Conservation (phyloP, 805 yeast genomes). For the Pichia kluyveri region DNA sequence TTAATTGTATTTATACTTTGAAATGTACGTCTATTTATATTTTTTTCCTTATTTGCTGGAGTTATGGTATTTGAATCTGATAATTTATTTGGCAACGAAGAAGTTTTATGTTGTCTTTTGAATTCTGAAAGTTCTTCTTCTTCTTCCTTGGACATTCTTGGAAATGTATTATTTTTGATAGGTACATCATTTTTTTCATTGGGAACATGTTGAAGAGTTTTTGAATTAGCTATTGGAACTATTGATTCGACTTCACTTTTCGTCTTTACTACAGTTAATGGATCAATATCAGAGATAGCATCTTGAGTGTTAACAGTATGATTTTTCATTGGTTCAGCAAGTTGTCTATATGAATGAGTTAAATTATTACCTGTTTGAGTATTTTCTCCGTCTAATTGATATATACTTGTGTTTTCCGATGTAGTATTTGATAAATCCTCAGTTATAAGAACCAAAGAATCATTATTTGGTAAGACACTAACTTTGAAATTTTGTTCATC, state of each 20-base stretch:
- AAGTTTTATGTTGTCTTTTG: not conserved
- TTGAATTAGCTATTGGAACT: conserved; percentile 1
- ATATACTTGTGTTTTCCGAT: not conserved
- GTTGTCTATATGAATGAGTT: conserved; percentile 1
- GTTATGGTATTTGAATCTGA: not conserved
- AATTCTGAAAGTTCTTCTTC: not conserved
- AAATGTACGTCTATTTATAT: conserved; percentile 18
- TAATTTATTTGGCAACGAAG: too few relatives aligned
- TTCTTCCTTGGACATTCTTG: not conserved
- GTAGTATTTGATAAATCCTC: conserved; percentile 2
- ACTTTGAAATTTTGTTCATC: conserved; percentile 5
- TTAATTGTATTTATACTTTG: conserved; percentile 21
- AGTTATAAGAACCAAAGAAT: not conserved
- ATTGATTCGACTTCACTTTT: not conserved
- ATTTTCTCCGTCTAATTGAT: not conserved
- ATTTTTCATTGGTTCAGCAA: conserved; percentile 1
- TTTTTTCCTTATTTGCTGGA: conserved; percentile 10
- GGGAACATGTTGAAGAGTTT: not conserved
- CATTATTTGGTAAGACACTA: not conserved
- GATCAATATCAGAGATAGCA: conserved; percentile 3
- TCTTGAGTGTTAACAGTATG: not conserved
- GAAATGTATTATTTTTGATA: not conserved
- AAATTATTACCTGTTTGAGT: not conserved
- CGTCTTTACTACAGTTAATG: not conserved
- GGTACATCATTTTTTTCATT: not conserved